Evolutionary conservation across 495 filamentous ascomycete species (phyloP).

Genomic region (Xylaria flabelliformis): DNA sequence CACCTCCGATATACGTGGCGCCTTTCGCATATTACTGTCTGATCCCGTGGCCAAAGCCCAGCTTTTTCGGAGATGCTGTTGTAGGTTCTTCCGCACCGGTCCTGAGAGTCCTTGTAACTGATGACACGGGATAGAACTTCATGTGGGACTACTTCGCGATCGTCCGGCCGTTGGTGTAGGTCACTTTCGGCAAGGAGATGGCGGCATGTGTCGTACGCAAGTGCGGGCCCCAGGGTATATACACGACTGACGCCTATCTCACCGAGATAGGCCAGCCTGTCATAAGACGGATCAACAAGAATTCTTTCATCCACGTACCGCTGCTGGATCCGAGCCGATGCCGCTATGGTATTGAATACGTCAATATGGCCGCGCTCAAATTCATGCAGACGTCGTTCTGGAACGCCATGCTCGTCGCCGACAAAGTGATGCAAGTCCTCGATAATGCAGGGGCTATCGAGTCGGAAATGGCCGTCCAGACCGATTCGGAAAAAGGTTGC

Average conservation of each 20-base stretch:
- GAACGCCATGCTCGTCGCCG: conserved; percentile 17
- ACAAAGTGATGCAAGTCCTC: not conserved
- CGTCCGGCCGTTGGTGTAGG: conserved; percentile 29
- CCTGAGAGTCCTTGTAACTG: not conserved
- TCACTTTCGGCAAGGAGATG: conserved; percentile 28
- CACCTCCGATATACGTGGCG: not conserved
- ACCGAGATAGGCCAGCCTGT: not conserved
- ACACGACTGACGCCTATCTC: not conserved
- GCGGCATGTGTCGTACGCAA: not conserved
- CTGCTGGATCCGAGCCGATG: conserved; percentile 19
- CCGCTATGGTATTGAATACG: not conserved
- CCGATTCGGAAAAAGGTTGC: not conserved
- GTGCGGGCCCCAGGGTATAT: not conserved
- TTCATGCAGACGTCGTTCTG: conserved; percentile 22
- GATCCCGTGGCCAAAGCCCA: conserved; percentile 16
- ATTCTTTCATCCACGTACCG: conserved; percentile 11
- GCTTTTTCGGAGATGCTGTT: not conserved
- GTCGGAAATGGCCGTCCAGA: not conserved
- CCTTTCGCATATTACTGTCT: conserved; percentile 29
- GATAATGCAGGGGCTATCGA: not conserved
- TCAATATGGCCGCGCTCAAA: not conserved
- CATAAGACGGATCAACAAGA: not conserved
- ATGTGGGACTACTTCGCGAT: conserved; percentile 26
- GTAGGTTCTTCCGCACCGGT: conserved; percentile 18
- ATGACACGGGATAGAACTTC: not conserved